phyloP scores from a whole-genome alignment of 352 stramenopile species.

The Pythium oligandrum region DNA sequence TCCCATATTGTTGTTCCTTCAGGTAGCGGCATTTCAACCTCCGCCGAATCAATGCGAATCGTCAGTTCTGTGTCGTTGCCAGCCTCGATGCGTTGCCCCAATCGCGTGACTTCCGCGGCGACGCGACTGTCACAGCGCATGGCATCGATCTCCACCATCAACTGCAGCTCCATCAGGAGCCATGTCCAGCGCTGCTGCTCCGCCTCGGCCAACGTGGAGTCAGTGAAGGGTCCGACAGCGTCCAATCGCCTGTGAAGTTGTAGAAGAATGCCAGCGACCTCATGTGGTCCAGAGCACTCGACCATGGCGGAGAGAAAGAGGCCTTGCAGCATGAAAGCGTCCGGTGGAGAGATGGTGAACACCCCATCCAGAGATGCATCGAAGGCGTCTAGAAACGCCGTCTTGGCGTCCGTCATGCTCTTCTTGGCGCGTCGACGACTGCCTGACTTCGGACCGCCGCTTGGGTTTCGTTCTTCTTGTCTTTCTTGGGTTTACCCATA shows the following conservation, averaged over 20 bases:
- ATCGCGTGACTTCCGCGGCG: background rate
- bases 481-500: too few relatives aligned
- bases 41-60: background rate
- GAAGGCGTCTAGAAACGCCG: conserved; percentile 13
- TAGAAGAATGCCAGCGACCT: conserved; percentile 1
- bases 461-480: too few relatives aligned
- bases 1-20: too few relatives aligned
- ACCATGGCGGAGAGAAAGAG: conserved; percentile 9
- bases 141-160: conserved; percentile 10
- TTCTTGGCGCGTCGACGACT: too few relatives aligned
- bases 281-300: background rate
- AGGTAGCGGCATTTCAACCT: too few relatives aligned
- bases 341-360: too few relatives aligned
- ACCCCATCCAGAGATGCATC: background rate
- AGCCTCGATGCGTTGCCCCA: conserved; percentile 3
- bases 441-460: too few relatives aligned
- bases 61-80: background rate
- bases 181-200: conserved; percentile 7
- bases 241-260: background rate
- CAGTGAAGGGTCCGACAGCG: background rate
- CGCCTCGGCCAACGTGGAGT: background rate
- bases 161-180: conserved; percentile 8
- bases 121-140: conserved; percentile 8
- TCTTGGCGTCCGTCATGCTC: background rate
- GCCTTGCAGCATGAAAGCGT: background rate